phyloP scores from a whole-genome alignment of 257 asterid species.

The Solanum boliviense region DNA sequence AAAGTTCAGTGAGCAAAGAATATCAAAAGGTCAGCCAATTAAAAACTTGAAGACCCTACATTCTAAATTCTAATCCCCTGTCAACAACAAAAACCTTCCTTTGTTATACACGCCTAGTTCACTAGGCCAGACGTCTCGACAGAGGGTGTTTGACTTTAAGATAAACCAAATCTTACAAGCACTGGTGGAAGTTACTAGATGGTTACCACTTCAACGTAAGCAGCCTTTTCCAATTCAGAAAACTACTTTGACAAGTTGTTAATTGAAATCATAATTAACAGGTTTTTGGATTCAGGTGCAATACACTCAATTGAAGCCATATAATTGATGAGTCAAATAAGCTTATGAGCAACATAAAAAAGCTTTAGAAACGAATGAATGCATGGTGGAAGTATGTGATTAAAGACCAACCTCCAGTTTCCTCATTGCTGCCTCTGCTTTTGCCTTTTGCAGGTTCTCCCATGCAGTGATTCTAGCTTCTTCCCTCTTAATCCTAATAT shows the following conservation, averaged over 20 bases:
- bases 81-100: neutral
- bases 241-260: neutral
- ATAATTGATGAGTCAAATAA: neutral
- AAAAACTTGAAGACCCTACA: neutral
- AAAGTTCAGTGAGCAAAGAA: neutral
- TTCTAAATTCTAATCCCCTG: neutral
- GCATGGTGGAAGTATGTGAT: neutral
- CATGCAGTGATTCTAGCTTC: conserved; percentile 68
- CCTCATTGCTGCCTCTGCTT: conserved; percentile 70
- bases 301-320: neutral
- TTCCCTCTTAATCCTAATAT: conserved; percentile 49
- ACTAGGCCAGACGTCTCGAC: neutral
- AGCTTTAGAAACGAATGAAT: neutral
- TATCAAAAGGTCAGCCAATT: neutral
- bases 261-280: neutral
- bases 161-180: neutral
- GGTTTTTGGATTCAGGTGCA: neutral
- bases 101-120: neutral
- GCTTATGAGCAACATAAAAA: neutral
- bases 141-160: neutral
- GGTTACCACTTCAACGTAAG: neutral
- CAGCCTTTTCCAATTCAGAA: neutral
- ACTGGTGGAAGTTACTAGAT: neutral
- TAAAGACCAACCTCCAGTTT: conserved; percentile 49
- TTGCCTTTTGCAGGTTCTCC: conserved; percentile 82